Percentiles rank a stretch among this genome's conserved stretches.
phyloP scores from a whole-genome alignment of 306 rosid species.

The Alnus glutinosa region DNA sequence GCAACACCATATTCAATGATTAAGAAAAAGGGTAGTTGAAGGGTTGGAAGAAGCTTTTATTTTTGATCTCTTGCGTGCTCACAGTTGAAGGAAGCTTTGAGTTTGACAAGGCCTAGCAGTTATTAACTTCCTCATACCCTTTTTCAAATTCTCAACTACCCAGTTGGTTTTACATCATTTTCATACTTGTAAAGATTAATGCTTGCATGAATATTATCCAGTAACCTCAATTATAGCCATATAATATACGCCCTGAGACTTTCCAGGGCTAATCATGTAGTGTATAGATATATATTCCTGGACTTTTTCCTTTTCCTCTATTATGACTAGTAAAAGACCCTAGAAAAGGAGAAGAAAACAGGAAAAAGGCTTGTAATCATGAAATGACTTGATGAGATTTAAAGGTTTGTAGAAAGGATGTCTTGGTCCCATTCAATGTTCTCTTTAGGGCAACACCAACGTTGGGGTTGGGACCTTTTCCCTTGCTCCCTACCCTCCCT shows the following conservation, averaged over 20 bases:
- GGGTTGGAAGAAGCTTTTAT: too few relatives aligned
- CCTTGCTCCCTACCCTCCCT: neutral
- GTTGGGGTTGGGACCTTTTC: neutral
- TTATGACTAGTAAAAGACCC: too few relatives aligned
- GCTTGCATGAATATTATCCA: neutral
- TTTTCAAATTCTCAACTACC: conserved; percentile 21
- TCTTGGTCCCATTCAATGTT: neutral
- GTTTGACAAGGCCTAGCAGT: neutral
- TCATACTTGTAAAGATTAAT: conserved; percentile 2
- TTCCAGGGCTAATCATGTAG: too few relatives aligned
- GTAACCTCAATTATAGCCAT: neutral
- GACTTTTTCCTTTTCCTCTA: neutral
- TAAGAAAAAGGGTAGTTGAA: too few relatives aligned
- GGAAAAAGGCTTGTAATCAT: neutral
- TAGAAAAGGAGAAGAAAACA: neutral
- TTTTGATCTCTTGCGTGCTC: too few relatives aligned
- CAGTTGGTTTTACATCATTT: conserved; percentile 23
- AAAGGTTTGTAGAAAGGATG: neutral
- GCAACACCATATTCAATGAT: too few relatives aligned
- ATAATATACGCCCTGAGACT: too few relatives aligned
- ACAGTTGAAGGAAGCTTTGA: too few relatives aligned
- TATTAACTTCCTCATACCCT: conserved; percentile 1
- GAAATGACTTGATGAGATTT: neutral
- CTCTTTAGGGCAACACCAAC: neutral
- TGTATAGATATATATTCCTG: neutral